Evolutionary conservation across 2,329 filamentous ascomycete genomes (phyloP), one percentile per base, ranked within the genome.

Genomic region (Daldinia sp.): DNA sequence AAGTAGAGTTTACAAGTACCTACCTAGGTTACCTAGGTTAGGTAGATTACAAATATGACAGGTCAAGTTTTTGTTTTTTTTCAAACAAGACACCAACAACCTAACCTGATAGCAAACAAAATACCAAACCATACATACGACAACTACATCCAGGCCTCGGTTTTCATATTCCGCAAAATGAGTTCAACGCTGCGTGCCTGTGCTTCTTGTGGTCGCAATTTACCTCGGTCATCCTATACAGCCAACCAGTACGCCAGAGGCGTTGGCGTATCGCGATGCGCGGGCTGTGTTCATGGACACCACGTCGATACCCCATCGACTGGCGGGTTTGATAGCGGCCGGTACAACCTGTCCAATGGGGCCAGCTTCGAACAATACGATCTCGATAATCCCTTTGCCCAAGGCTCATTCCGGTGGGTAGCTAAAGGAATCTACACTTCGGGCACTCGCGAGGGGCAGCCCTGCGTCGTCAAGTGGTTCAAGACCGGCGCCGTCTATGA

Each of bases 391-490:
- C 72, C 72, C 3, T 73, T 74, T 45, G 58, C 70, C 3, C 17
- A 61, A 5, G 72, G 74, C 7, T 45, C 67, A 0, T 76, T 75
- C 55, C 70, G 71, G 17, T 70, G 60, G 62, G 74, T 76, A 5
- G 70, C 70, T 19, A 68, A 65, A 29, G 75, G 75, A 1, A 63
- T 1, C 4, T 79, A 80, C 59, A 71, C 19, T 1, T 30, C 13
- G 2, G 77, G 76, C 11, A 7, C 35, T 10, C 72, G 77, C 10
- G n/a, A 6, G 0, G 77, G 75, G 30, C 69, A 79, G 58, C 39
- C 62, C 10, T 77, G 76, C 41, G 77, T 79, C 11, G 1, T 25
- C 43, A 80, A 79, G 58, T 77, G 76, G 74, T 80, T 79, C 71
- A 80, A 79, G 67, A 72, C 70, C 0, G 76, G 75, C 8, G 67